These are phyloP conservation scores for Solanum paucissectum DNA, from an alignment of 257 asterid species.

Conservation along the genomic window DNA sequence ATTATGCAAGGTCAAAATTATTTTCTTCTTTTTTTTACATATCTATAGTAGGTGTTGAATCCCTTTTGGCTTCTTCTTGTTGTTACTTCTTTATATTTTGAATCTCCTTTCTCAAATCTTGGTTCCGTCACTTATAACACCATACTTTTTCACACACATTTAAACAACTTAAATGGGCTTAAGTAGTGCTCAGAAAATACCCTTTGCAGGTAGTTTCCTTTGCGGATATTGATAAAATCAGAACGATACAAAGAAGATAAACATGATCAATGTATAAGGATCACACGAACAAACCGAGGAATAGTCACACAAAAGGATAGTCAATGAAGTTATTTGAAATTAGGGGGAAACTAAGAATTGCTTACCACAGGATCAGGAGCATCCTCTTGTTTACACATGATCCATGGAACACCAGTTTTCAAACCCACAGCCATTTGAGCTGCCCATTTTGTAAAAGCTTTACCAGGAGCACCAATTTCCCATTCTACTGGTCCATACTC, in stretches of 20 bases:
- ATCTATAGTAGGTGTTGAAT: too few relatives aligned
- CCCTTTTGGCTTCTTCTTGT: neutral
- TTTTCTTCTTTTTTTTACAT: too few relatives aligned
- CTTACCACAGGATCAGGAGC: constrained; percentile 87
- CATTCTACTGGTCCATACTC: constrained; percentile 92
- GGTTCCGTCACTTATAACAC: neutral
- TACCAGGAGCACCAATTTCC: constrained; percentile 87
- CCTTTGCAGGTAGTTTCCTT: neutral
- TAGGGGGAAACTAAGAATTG: neutral
- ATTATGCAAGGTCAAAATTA: too few relatives aligned
- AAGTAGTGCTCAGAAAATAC: neutral
- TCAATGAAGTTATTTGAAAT: neutral
- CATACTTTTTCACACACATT: neutral
- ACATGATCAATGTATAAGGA: neutral
- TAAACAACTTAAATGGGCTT: neutral
- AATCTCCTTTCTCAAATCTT: neutral
- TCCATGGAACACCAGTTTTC: constrained; percentile 92
- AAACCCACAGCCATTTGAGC: constrained; percentile 83
- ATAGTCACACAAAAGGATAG: neutral
- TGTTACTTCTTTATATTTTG: neutral
- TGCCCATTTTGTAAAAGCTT: constrained; percentile 82
- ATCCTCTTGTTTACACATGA: constrained; percentile 95
- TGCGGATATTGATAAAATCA: neutral
- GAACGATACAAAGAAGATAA: neutral
- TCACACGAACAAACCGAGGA: neutral